These are phyloP conservation scores for Daldinia grandis DNA, from an alignment of 495 filamentous ascomycete genomes.

Conservation along the genomic window DNA sequence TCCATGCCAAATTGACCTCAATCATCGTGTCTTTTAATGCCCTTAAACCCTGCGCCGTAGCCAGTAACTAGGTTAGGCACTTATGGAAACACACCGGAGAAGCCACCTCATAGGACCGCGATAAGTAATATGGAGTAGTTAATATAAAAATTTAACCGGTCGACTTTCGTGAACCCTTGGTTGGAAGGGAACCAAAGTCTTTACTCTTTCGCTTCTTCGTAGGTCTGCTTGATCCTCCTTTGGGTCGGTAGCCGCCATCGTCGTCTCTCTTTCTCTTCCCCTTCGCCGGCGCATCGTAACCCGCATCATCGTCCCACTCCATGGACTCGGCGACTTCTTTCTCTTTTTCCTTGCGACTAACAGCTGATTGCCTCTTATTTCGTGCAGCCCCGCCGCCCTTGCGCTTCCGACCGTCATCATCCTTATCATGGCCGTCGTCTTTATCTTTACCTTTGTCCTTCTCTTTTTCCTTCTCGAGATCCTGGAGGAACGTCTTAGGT, in stretches of 20 bases:
- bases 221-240: constrained; percentile 66
- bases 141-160: constrained; percentile 11
- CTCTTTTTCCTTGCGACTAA: constrained; percentile 46
- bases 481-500: constrained; percentile 83
- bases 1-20: constrained; percentile 13
- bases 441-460: constrained; percentile 41
- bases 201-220: constrained; percentile 68
- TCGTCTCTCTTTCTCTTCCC: constrained; percentile 68
- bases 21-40: not conserved
- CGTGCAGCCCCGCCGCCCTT: constrained; percentile 43
- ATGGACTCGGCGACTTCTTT: constrained; percentile 50
- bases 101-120: not conserved
- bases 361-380: constrained; percentile 40
- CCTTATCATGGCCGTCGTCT: constrained; percentile 46
- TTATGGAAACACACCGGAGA: constrained; percentile 5
- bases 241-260: constrained; percentile 74
- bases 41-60: not conserved
- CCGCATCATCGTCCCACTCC: constrained; percentile 57
- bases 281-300: constrained; percentile 51
- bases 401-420: constrained; percentile 48
- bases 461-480: constrained; percentile 76
- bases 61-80: no score
- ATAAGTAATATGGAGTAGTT: not conserved
- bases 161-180: constrained; percentile 40
- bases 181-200: constrained; percentile 32